Evolutionary conservation across 495 filamentous ascomycete species (phyloP), one percentile per base, ranked within the genome.

Genomic region (Hyaloscypha variabilis): DNA sequence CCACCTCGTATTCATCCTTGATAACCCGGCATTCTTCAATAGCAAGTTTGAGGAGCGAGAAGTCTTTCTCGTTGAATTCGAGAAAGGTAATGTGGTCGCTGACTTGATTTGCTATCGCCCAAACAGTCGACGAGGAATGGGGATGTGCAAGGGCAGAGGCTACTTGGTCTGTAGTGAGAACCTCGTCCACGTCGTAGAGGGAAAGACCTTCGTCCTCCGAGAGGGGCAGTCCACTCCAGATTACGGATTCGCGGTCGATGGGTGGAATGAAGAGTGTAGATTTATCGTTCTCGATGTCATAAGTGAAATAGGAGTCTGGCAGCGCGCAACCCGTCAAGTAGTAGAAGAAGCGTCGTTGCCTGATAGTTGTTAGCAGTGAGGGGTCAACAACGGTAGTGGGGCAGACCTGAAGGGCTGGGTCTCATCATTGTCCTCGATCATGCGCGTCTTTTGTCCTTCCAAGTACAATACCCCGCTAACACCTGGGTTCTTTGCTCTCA

Each of bases 251-350:
- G 51, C 93, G 87, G 62, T 96, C 87, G 72, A 96, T 85, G 2
- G 92, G 90, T 6, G 96, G 94, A 67, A 99, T 95, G 80, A 92
- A 99, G 59, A 98, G 88, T 10, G 91, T 97, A 25, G 93, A 84
- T 69, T 88, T 85, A 67, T 84, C 81, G 24, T 82, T 81, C 53
- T 81, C 78, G 55, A 96, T 86, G 68, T 95, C 87, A 81, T 98
- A 96, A 60, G 90, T 85, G 59, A 94, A 82, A 75, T 87, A 90
- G 71, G 88, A 90, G 77, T 98, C 94, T 57, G 92, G 87, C 25
- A 94, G 81, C 30, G 86, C 78, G 75, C 92, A 96, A 69, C 96
- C 96, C 19, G 92, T 92, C 28, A 99, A 82, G 78, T 99, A 98
- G 86, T 90, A 97, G 81, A 99, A 98, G 71, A 85, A 88, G 58